Evolutionary conservation across 495 filamentous ascomycete genomes (phyloP).

Genomic region (Beverwykella pulmonaria): DNA sequence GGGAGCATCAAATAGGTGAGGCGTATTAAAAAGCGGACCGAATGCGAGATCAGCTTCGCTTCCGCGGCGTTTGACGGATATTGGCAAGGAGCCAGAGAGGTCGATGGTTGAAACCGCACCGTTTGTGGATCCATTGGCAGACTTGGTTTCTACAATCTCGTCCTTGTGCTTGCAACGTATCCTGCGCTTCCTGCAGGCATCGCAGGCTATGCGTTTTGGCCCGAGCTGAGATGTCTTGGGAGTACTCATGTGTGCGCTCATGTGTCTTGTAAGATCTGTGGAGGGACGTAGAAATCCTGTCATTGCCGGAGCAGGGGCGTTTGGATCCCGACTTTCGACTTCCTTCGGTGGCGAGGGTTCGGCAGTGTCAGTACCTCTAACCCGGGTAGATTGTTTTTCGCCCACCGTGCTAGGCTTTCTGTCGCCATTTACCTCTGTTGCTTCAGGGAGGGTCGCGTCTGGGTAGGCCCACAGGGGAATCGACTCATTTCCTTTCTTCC

Average conservation of each 20-base stretch:
- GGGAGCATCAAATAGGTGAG: slow-evolving; percentile 7
- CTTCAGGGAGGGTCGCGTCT: slow-evolving; percentile 40
- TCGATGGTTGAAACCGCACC: background rate
- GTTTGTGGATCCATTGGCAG: background rate
- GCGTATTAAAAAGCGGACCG: slow-evolving; percentile 1
- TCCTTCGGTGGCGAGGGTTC: slow-evolving; percentile 4
- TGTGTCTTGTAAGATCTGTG: slow-evolving; percentile 20
- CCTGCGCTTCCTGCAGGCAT: slow-evolving; percentile 49
- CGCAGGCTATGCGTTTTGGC: slow-evolving; percentile 51
- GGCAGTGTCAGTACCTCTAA: slow-evolving; percentile 11
- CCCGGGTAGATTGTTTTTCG: slow-evolving; percentile 26
- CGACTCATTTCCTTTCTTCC: slow-evolving; percentile 72
- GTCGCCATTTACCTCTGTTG: slow-evolving; percentile 30
- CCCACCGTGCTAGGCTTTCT: slow-evolving; percentile 45
- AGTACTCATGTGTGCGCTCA: slow-evolving; percentile 47
- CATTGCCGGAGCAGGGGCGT: slow-evolving; percentile 14
- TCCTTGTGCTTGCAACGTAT: slow-evolving; percentile 54
- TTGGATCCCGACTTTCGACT: background rate
- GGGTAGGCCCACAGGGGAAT: slow-evolving; percentile 66
- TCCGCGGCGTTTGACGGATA: slow-evolving; percentile 4
- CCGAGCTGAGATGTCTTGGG: slow-evolving; percentile 52
- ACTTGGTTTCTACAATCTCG: slow-evolving; percentile 27
- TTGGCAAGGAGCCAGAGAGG: slow-evolving; percentile 10
- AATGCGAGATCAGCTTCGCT: slow-evolving; percentile 16
- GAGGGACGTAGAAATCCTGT: slow-evolving; percentile 20